Evolutionary conservation across 2,329 filamentous ascomycete genomes (phyloP).

Genomic region (Trichoderma brevicompactum): DNA sequence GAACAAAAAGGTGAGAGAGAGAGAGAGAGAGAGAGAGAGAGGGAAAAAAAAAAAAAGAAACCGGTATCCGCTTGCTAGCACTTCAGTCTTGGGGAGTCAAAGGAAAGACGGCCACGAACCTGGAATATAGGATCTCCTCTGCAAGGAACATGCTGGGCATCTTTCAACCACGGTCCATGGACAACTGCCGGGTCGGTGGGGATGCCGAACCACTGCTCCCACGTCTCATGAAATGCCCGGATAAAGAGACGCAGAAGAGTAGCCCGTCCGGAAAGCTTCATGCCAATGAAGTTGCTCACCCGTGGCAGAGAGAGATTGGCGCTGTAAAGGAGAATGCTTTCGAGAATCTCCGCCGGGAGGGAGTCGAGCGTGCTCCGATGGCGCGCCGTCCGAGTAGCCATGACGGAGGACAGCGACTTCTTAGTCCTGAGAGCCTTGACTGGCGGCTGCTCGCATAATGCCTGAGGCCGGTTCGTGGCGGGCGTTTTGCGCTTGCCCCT

Average conservation of each 20-base stretch:
- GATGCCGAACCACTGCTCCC: constrained; percentile 46
- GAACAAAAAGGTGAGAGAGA: not conserved
- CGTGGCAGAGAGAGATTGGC: constrained; percentile 53
- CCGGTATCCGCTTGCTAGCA: too few relatives aligned
- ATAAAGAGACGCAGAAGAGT: constrained; percentile 47
- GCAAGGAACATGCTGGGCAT: constrained; percentile 26
- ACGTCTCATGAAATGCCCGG: constrained; percentile 44
- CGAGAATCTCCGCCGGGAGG: constrained; percentile 58
- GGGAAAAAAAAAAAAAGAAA: too few relatives aligned
- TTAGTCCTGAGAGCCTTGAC: constrained; percentile 33
- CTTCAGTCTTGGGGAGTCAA: not conserved
- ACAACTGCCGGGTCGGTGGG: constrained; percentile 29
- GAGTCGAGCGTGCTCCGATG: constrained; percentile 39
- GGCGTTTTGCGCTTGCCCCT: constrained; percentile 50
- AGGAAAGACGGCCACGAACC: constrained; percentile 41
- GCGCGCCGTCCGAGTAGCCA: constrained; percentile 37
- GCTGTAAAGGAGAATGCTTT: constrained; percentile 57
- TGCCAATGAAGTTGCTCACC: constrained; percentile 50
- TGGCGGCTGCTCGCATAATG: constrained; percentile 23
- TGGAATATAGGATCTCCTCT: constrained; percentile 51
- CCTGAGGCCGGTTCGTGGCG: constrained; percentile 27
- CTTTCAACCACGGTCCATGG: constrained; percentile 29
- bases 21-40: too few relatives aligned
- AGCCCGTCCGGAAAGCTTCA: constrained; percentile 49
- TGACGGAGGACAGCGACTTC: constrained; percentile 39